Evolutionary conservation across 192 early-diverging fungal species (phyloP).

Genomic region (Podila verticillata): DNA sequence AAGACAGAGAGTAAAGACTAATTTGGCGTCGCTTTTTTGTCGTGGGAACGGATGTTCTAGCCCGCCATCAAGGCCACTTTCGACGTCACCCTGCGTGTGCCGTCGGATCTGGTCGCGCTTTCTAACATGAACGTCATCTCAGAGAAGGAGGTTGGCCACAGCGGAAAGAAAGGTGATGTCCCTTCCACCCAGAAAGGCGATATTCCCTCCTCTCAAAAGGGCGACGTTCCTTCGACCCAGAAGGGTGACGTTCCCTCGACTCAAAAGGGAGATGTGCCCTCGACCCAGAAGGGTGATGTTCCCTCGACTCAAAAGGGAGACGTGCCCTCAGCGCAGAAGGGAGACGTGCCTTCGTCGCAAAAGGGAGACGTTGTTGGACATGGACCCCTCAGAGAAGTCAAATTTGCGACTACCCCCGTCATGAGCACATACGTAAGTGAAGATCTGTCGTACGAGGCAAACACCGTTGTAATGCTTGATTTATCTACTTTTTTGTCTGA

Average conservation of each 20-base stretch:
- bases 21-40: no score
- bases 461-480: background rate
- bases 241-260: slow-evolving; percentile 47
- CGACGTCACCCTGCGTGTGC: slow-evolving; percentile 87
- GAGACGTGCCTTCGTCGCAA: slow-evolving; percentile 21
- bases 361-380: slow-evolving; percentile 23
- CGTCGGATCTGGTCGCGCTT: slow-evolving; percentile 78
- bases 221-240: slow-evolving; percentile 42
- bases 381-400: slow-evolving; percentile 78
- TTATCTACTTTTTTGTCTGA: no score
- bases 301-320: slow-evolving; percentile 24
- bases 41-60: slow-evolving; percentile 20
- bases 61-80: slow-evolving; percentile 96
- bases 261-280: slow-evolving; percentile 41
- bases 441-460: background rate
- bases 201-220: slow-evolving; percentile 44
- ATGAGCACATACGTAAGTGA: slow-evolving; percentile 91
- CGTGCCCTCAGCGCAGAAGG: slow-evolving; percentile 7
- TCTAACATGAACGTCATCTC: slow-evolving; percentile 92
- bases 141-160: slow-evolving; percentile 64
- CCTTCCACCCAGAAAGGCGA: slow-evolving; percentile 47
- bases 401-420: slow-evolving; percentile 89
- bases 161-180: slow-evolving; percentile 52
- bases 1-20: no score
- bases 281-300: slow-evolving; percentile 36